A percentile compares a stretch with the other conserved stretches of the same genome.
phyloP scores from a whole-genome alignment of 2,329 filamentous ascomycete genomes.

The Alternaria atra region DNA sequence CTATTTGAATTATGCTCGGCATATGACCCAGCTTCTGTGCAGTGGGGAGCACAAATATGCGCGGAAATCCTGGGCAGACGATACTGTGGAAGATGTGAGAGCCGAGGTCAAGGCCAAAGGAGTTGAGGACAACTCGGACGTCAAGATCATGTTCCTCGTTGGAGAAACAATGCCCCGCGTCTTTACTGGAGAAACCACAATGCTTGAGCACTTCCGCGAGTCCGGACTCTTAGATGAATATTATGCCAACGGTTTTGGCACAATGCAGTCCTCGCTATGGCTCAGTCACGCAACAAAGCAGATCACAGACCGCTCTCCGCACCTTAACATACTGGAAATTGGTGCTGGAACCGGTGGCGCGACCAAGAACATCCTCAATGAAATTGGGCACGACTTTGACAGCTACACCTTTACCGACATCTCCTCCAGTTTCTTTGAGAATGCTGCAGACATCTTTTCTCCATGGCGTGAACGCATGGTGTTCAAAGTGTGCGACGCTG shows the following conservation, averaged over 20 bases:
- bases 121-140: background rate
- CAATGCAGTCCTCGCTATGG: background rate
- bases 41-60: constrained; percentile 1
- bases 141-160: constrained; percentile 1
- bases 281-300: background rate
- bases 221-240: background rate
- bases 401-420: constrained; percentile 31
- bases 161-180: constrained; percentile 1
- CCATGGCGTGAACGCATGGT: background rate
- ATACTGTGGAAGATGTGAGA: background rate
- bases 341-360: constrained; percentile 7
- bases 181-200: constrained; percentile 3
- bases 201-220: constrained; percentile 3
- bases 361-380: constrained; percentile 11
- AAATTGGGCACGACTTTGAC: constrained; percentile 3
- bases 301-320: background rate
- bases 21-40: background rate
- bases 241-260: constrained; percentile 4
- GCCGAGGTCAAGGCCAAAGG: background rate
- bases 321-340: constrained; percentile 2
- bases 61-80: no score
- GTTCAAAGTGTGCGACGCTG: constrained; percentile 19
- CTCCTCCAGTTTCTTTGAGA: constrained; percentile 3
- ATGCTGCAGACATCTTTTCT: background rate
- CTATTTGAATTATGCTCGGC: background rate